Percentiles rank a stretch among this genome's conserved stretches.
Conservation (phyloP, 2,329 filamentous ascomycete species). For the Scytalidium sp. region DNA sequence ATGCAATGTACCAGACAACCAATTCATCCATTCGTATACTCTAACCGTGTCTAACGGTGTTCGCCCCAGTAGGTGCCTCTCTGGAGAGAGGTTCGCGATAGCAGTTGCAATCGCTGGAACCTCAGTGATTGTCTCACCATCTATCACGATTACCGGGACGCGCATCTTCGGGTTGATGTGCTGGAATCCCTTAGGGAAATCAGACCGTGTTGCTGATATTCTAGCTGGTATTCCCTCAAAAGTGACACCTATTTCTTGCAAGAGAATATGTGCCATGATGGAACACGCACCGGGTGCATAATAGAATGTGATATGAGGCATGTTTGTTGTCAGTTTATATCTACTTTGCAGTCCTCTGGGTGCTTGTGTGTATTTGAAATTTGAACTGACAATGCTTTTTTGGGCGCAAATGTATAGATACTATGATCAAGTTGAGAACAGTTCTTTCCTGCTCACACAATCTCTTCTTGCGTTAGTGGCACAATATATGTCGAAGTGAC, state of each 20-base stretch:
- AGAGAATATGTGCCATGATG: conserved; percentile 28
- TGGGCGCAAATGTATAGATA: no score
- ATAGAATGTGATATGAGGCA: conserved; percentile 24
- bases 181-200: conserved; percentile 16
- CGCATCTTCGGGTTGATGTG: conserved; percentile 30
- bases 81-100: conserved; percentile 27
- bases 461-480: no score
- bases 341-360: no score
- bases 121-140: conserved; percentile 30
- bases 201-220: not conserved
- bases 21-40: conserved; percentile 34
- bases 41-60: conserved; percentile 26
- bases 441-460: no score
- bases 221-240: conserved; percentile 16
- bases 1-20: conserved; percentile 30
- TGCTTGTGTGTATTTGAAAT: no score
- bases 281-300: conserved; percentile 27
- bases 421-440: no score
- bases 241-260: conserved; percentile 21
- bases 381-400: no score
- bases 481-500: no score
- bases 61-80: conserved; percentile 25
- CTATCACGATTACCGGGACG: conserved; percentile 27
- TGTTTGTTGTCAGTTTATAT: no score
- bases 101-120: conserved; percentile 28